Percentiles rank a stretch among this genome's conserved stretches.
Conservation (phyloP, 164 flowering plant genomes). For the Chloranthus sessilifolius region DNA sequence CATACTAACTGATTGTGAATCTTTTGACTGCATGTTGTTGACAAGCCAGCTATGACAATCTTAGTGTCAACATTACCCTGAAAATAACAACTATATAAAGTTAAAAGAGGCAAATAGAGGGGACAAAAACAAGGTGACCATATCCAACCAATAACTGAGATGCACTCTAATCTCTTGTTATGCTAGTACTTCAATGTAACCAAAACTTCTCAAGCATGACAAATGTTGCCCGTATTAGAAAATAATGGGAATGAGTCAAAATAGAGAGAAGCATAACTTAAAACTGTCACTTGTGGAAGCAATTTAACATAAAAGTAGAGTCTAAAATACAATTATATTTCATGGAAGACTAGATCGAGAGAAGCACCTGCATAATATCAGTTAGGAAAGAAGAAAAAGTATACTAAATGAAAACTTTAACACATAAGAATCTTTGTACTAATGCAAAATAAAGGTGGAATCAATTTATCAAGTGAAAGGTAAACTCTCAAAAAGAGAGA, state of each 20-base stretch:
- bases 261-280: not conserved
- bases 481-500: too few relatives aligned
- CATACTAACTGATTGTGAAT: conserved; percentile 97
- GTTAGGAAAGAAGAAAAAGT: too few relatives aligned
- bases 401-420: too few relatives aligned
- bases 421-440: too few relatives aligned
- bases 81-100: conserved; percentile 13
- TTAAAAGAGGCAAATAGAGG: conserved; percentile 6
- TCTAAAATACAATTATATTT: too few relatives aligned
- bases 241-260: not conserved
- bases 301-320: too few relatives aligned
- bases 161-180: not conserved
- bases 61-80: conserved; percentile 80
- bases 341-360: too few relatives aligned
- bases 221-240: not conserved
- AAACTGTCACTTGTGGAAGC: too few relatives aligned
- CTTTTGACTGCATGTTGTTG: conserved; percentile 98
- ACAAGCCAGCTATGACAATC: conserved; percentile 77
- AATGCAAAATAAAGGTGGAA: too few relatives aligned
- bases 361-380: too few relatives aligned
- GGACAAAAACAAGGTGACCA: not conserved
- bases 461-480: too few relatives aligned
- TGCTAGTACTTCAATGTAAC: not conserved
- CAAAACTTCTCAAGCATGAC: not conserved
- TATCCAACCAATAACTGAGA: conserved; percentile 1